Evolutionary conservation across 768 basidiomycete species (phyloP).

Genomic region (Termitomyces sp.): DNA sequence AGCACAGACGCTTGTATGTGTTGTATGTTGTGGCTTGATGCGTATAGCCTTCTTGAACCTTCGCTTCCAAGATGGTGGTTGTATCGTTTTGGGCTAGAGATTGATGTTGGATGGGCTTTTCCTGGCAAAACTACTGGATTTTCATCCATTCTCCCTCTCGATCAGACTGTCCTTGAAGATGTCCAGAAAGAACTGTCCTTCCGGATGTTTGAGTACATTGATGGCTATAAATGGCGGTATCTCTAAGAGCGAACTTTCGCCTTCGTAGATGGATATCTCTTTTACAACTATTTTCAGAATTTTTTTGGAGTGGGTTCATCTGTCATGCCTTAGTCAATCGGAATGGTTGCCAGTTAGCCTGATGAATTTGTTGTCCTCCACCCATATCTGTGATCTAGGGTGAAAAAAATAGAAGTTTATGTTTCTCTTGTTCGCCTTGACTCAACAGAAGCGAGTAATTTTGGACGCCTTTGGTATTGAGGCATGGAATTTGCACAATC

Average conservation of each 20-base stretch:
- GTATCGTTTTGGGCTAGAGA: neutral
- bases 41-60: neutral
- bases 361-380: too few species aligned
- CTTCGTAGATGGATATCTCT: too few species aligned
- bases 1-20: neutral
- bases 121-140: neutral
- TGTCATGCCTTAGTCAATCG: too few species aligned
- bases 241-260: neutral
- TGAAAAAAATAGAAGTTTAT: too few species aligned
- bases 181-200: neutral
- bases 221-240: neutral
- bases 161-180: neutral
- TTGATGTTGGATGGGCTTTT: neutral
- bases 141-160: neutral
- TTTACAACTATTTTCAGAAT: too few species aligned
- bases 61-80: neutral
- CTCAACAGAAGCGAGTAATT: too few species aligned
- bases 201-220: neutral
- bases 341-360: too few species aligned
- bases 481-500: neutral
- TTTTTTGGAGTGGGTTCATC: too few species aligned
- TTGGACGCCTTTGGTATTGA: constrained; percentile 9
- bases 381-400: too few species aligned
- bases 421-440: too few species aligned
- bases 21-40: neutral